phyloP scores from a whole-genome alignment of 208 protist species.

The Acanthamoeba royreba region DNA sequence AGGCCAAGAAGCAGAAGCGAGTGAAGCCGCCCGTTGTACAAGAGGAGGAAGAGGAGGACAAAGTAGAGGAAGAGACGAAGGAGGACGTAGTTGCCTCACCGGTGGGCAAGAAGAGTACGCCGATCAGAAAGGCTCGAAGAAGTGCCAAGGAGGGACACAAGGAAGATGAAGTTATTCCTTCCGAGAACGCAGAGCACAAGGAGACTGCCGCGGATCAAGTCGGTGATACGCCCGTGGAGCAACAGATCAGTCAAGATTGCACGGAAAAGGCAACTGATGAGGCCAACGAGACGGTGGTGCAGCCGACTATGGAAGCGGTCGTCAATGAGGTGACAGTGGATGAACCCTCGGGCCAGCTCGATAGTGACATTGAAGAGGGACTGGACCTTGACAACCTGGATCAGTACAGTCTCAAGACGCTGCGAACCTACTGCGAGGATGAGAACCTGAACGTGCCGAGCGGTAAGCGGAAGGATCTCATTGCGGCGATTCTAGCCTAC shows the following conservation, averaged over 20 bases:
- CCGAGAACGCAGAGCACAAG: not conserved
- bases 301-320: not conserved
- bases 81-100: not conserved
- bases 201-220: not conserved
- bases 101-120: not conserved
- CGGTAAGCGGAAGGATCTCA: not conserved
- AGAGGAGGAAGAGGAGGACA: not conserved
- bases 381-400: not conserved
- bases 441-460: not conserved
- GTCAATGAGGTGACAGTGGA: not conserved
- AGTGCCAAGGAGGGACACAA: too few relatives aligned
- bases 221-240: not conserved
- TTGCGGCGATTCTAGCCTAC: not conserved
- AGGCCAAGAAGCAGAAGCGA: too few relatives aligned
- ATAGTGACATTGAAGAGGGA: not conserved
- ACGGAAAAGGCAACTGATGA: too few relatives aligned
- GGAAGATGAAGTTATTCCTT: too few relatives aligned
- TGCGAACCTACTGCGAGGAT: not conserved
- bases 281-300: not conserved
- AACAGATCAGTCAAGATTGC: too few relatives aligned
- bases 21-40: too few relatives aligned
- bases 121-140: too few relatives aligned
- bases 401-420: not conserved
- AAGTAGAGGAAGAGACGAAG: not conserved
- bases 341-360: not conserved